Conservation (phyloP, 2,329 filamentous ascomycete genomes). For the Colletotrichum eleusines region DNA sequence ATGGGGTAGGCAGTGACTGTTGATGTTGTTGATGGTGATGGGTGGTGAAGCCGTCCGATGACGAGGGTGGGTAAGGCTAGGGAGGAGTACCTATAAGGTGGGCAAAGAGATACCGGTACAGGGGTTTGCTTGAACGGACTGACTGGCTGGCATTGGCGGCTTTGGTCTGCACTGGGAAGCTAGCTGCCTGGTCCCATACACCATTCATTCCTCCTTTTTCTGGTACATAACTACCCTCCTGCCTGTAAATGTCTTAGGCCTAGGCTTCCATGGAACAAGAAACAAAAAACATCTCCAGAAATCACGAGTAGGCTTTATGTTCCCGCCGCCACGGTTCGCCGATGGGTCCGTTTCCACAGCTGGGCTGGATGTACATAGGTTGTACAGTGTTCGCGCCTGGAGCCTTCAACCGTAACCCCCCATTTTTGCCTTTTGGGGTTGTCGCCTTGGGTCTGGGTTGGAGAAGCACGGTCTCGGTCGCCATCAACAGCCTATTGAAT, state of each 20-base stretch:
- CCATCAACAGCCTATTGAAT: not conserved
- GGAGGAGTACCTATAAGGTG: not conserved
- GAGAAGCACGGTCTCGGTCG: not conserved
- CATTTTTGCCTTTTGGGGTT: not conserved
- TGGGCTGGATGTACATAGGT: not conserved
- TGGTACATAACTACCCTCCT: not conserved
- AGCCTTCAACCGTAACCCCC: conserved; percentile 9
- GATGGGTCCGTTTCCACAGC: conserved; percentile 33
- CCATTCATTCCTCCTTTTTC: not conserved
- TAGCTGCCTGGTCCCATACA: not conserved
- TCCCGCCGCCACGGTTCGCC: conserved; percentile 30
- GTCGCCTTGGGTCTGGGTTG: not conserved
- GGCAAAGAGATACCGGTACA: too few species aligned
- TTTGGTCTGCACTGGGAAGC: not conserved
- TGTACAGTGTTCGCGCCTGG: conserved; percentile 7
- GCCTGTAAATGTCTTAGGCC: not conserved
- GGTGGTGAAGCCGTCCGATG: conserved; percentile 12
- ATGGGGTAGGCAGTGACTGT: not conserved
- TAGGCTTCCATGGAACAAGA: conserved; percentile 12
- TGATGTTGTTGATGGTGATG: not conserved
- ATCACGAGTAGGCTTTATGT: not conserved
- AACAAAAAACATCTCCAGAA: not conserved
- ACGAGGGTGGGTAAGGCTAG: not conserved
- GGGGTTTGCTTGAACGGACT: conserved; percentile 5
- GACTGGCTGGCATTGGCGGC: not conserved